phyloP scores from a whole-genome alignment of 1,284 basidiomycete genomes.

The Paramarasmius palmivorus region DNA sequence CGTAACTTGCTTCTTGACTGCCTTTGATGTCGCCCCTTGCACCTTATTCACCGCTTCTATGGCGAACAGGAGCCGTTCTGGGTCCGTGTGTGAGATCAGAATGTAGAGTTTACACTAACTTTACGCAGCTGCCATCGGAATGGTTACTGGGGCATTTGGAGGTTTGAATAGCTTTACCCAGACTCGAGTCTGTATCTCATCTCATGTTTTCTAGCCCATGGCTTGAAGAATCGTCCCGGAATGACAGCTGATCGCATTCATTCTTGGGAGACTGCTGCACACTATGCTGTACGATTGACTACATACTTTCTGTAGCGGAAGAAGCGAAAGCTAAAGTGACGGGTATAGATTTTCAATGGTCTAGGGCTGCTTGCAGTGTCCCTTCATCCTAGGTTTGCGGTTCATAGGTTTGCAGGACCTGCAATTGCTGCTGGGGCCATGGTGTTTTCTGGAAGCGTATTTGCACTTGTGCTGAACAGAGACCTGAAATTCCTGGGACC shows the following conservation, averaged over 20 bases:
- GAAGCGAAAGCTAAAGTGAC: conserved; percentile 2
- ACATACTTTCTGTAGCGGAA: not conserved
- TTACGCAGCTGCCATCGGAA: not conserved
- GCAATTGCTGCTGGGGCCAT: conserved; percentile 64
- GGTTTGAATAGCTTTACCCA: conserved; percentile 22
- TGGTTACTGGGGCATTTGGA: conserved; percentile 64
- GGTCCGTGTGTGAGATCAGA: conserved; percentile 22
- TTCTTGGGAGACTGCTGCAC: conserved; percentile 64
- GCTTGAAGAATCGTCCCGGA: conserved; percentile 47
- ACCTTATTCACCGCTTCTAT: conserved; percentile 4
- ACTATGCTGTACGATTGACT: conserved; percentile 66
- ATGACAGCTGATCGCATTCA: conserved; percentile 54
- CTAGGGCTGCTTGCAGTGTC: conserved; percentile 73
- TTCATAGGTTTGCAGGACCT: conserved; percentile 69
- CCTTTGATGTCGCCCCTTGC: not conserved
- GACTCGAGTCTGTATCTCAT: not conserved
- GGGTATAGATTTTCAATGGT: conserved; percentile 70
- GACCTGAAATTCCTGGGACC: conserved; percentile 70
- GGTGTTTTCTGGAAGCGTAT: conserved; percentile 75
- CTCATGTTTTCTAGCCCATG: conserved; percentile 46
- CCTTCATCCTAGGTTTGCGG: conserved; percentile 66
- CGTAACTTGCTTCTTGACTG: too few species aligned
- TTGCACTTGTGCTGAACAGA: conserved; percentile 58
- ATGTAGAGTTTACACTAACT: too few species aligned
- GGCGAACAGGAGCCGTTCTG: conserved; percentile 23